A percentile compares a stretch with the other conserved stretches of the same genome.
Evolutionary conservation across 176 grass and related monocot genomes (phyloP).

Genomic region (Oryza officinalis): DNA sequence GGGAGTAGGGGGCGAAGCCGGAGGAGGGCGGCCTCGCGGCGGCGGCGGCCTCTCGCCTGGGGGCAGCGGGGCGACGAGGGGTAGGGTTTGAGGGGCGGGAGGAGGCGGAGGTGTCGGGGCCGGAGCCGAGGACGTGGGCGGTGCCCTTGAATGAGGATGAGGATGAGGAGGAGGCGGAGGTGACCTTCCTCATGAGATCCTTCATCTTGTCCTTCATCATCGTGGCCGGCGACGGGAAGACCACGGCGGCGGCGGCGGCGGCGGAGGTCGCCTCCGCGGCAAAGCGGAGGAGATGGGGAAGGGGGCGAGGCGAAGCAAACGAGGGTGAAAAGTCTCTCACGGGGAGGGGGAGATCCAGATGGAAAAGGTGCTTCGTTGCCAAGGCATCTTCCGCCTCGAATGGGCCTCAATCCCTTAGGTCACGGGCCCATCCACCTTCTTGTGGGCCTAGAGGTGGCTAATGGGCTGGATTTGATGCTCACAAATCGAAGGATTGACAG

Average conservation of each 20-base stretch:
- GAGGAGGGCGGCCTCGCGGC: slow-evolving; percentile 8
- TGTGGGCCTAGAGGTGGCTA: too few species aligned
- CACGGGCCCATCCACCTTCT: background rate
- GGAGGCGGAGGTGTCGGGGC: slow-evolving; percentile 8
- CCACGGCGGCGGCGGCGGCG: background rate
- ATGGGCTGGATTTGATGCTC: too few species aligned
- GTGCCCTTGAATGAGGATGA: slow-evolving; percentile 66
- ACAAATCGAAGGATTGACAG: too few species aligned
- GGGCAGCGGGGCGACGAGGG: slow-evolving; percentile 24
- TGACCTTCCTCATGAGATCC: slow-evolving; percentile 90
- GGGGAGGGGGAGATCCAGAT: background rate
- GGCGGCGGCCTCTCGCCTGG: slow-evolving; percentile 10
- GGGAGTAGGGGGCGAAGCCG: slow-evolving; percentile 51
- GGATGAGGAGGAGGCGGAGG: slow-evolving; percentile 54
- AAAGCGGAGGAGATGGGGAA: background rate
- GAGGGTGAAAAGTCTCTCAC: background rate
- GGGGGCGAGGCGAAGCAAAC: background rate
- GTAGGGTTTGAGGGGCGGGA: slow-evolving; percentile 48
- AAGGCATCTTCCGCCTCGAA: slow-evolving; percentile 16
- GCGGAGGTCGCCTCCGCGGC: background rate
- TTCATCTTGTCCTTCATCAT: slow-evolving; percentile 92
- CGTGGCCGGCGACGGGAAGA: slow-evolving; percentile 2
- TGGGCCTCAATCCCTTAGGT: background rate
- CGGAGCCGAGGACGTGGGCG: slow-evolving; percentile 70
- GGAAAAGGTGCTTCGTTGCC: slow-evolving; percentile 16